Evolutionary conservation across 208 protist genomes (phyloP).

Genomic region (Crithidia acanthocephali): DNA sequence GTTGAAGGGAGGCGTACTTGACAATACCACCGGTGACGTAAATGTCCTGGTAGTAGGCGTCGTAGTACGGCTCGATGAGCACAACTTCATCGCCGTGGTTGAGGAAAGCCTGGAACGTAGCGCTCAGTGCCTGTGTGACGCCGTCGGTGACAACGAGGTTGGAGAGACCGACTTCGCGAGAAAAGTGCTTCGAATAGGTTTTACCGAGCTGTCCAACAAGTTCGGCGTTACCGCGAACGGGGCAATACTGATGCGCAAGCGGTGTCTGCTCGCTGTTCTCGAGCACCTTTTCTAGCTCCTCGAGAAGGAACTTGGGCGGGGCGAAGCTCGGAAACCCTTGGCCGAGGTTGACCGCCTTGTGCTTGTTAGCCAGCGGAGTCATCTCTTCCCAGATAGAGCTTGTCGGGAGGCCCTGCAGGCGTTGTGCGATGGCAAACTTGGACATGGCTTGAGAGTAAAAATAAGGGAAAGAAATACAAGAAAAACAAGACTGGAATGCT

Average conservation of each 20-base stretch:
- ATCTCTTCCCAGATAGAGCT: conserved; percentile 83
- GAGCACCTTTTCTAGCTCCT: conserved; percentile 57
- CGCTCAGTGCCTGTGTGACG: conserved; percentile 86
- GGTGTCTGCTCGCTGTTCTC: conserved; percentile 40
- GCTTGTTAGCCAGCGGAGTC: conserved; percentile 83
- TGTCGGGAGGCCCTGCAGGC: conserved; percentile 40
- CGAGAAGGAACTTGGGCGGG: conserved; percentile 70
- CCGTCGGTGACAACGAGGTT: conserved; percentile 86
- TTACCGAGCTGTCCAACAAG: conserved; percentile 69
- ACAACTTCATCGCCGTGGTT: conserved; percentile 94
- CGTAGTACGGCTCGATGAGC: conserved; percentile 94
- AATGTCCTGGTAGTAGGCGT: conserved; percentile 82
- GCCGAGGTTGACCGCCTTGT: conserved; percentile 92
- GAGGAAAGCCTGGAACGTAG: conserved; percentile 75
- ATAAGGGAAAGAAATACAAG: background rate
- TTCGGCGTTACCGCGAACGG: conserved; percentile 61
- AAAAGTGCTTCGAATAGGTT: conserved; percentile 67
- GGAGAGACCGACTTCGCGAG: conserved; percentile 45
- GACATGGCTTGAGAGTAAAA: conserved; percentile 14
- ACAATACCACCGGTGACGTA: conserved; percentile 70
- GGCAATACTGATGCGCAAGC: conserved; percentile 87
- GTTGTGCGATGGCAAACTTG: conserved; percentile 34
- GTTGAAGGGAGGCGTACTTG: conserved; percentile 77
- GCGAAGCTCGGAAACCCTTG: conserved; percentile 92
- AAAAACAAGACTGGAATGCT: background rate